Evolutionary conservation across 2,329 filamentous ascomycete genomes (phyloP), one percentile per base, ranked within the genome.

Genomic region (Calonectria montana): DNA sequence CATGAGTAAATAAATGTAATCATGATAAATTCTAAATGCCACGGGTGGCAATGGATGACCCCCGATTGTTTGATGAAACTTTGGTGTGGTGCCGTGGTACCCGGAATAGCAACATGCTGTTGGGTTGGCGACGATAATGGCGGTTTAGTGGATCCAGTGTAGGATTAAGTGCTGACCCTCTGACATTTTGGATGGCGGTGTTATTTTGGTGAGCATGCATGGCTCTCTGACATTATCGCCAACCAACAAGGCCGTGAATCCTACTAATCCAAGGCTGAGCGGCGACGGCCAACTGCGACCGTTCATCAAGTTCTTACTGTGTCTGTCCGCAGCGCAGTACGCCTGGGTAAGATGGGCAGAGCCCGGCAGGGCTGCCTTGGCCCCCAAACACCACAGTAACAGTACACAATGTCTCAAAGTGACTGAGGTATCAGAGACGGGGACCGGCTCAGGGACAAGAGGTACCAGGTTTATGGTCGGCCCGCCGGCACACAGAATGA

Each of bases 161-260:
- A 39, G 75, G 73, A 78, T 77, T 77, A 72, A 78, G 76, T 78
- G 75, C 73, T 78, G 73, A 77, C 74, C 45, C 67, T 70, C 71
- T 55, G 65, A 72, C 73, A 70, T 75, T 72, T 74, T 67, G 55
- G 62, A 62, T 45, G 37, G 39, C 39, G 47, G 43, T 55, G 61
- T 53, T 55, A 21, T 25, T 66, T 27, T 64, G 27, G 45, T 64
- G 43, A 18, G 63, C 43, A 21, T 23, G 47, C 57, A 48, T 39
- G 57, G 69, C 45, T 68, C 35, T 37, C 50, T 37, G 70, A 48
- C 59, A 57, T 65, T 65, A 66, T 73, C 61, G 27, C 67, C 63
- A 57, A 45, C 62, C 47, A 73, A 53, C 69, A 48, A 50, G 61
- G 31, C 70, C 31, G 67, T n/a, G 55, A 41, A 47, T 29, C 43